phyloP scores from a whole-genome alignment of 495 filamentous ascomycete species.

The Diplogelasinospora grovesii region DNA sequence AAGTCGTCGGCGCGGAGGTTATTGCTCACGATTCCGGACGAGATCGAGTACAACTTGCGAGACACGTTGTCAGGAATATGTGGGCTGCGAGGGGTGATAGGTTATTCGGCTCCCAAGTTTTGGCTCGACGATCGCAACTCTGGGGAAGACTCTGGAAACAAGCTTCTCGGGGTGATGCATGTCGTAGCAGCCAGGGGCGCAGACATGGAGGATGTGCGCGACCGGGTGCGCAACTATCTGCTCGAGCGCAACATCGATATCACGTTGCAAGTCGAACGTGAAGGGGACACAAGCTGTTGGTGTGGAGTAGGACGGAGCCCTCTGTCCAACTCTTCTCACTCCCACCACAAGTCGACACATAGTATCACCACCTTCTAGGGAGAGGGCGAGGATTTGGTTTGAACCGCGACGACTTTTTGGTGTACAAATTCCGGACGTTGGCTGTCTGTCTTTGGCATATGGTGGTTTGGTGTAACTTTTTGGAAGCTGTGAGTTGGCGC shows the following conservation, averaged over 20 bases:
- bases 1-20: constrained; percentile 73
- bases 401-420: constrained; percentile 4
- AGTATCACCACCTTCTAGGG: constrained; percentile 21
- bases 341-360: constrained; percentile 16
- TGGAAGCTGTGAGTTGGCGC: too few species aligned
- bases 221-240: constrained; percentile 56
- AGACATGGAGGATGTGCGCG: constrained; percentile 71
- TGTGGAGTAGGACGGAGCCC: constrained; percentile 48
- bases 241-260: constrained; percentile 59
- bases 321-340: constrained; percentile 18
- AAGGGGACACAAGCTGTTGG: constrained; percentile 74
- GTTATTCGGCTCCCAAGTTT: constrained; percentile 84
- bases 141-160: constrained; percentile 34
- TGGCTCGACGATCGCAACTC: constrained; percentile 75
- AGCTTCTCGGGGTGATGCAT: constrained; percentile 71
- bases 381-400: constrained; percentile 7
- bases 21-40: constrained; percentile 75
- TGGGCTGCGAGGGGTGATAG: constrained; percentile 72
- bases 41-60: constrained; percentile 82
- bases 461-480: not conserved
- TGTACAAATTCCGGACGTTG: constrained; percentile 2
- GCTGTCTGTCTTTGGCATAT: constrained; percentile 4
- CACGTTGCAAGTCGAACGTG: constrained; percentile 67
- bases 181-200: constrained; percentile 63
- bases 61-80: constrained; percentile 79